Conservation (phyloP, 805 yeast genomes). For the Yarrowia yakushimensis region DNA sequence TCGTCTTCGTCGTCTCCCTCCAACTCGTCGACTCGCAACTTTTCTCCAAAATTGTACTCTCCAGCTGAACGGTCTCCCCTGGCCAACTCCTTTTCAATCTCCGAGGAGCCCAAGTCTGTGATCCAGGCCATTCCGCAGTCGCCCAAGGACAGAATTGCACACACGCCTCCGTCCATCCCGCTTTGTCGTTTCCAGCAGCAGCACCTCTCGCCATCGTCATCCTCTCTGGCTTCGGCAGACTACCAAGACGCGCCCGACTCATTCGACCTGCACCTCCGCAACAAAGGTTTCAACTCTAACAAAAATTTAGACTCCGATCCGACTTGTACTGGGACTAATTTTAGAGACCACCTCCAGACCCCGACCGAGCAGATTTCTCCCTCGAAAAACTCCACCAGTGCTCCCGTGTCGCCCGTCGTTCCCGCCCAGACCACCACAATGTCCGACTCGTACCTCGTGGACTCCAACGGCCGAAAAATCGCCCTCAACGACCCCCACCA, state of each 20-base stretch:
- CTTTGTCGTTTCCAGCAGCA: neutral
- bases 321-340: neutral
- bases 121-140: constrained; percentile 11
- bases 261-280: constrained; percentile 9
- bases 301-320: constrained; percentile 20
- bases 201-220: neutral
- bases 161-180: neutral
- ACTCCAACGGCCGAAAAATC: constrained; percentile 20
- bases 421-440: neutral
- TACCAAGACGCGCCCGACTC: constrained; percentile 19
- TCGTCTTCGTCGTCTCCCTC: neutral
- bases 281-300: constrained; percentile 15
- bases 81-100: neutral
- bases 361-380: neutral
- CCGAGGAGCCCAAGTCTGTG: neutral
- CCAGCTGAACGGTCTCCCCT: constrained; percentile 6
- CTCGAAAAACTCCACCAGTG: neutral
- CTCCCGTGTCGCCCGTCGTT: neutral
- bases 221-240: constrained; percentile 22
- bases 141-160: neutral
- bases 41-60: neutral
- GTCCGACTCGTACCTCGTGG: constrained; percentile 18
- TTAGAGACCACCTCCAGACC: constrained; percentile 8
- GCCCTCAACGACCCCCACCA: constrained; percentile 12
- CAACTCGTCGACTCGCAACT: neutral